A percentile compares a stretch with the other conserved stretches of the same genome.
Evolutionary conservation across 2,329 filamentous ascomycete species (phyloP).

Genomic region (Cladorrhinum sp.): DNA sequence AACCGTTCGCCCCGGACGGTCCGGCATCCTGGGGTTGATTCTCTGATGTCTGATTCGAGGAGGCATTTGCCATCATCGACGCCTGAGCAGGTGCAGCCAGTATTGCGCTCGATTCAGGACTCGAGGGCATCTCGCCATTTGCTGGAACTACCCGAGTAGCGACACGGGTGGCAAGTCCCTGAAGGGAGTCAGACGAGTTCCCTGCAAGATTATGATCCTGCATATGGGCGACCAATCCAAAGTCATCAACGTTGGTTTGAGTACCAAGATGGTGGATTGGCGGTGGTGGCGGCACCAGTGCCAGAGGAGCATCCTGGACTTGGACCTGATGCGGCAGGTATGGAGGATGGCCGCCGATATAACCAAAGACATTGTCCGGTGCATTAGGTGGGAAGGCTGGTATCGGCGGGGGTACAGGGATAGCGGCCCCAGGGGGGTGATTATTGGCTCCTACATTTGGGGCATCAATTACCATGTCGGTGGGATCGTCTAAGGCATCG

Average conservation of each 20-base stretch:
- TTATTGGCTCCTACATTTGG: constrained; percentile 14
- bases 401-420: constrained; percentile 9
- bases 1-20: not conserved
- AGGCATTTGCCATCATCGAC: not conserved
- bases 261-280: not conserved
- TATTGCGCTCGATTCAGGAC: not conserved
- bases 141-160: not conserved
- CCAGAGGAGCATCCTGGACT: constrained; percentile 4
- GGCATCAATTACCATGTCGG: constrained; percentile 32
- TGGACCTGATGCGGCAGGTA: constrained; percentile 11
- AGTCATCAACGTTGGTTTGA: not conserved
- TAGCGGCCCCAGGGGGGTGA: constrained; percentile 3
- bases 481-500: constrained; percentile 30
- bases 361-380: constrained; percentile 12
- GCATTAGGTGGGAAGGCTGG: not conserved
- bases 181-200: not conserved
- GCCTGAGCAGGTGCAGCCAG: not conserved
- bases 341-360: constrained; percentile 13
- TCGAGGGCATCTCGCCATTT: not conserved
- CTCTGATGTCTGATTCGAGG: not conserved
- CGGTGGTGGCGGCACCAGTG: not conserved
- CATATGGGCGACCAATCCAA: not conserved
- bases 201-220: not conserved
- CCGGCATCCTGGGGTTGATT: not conserved
- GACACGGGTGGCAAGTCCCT: not conserved